These are phyloP conservation scores for Cercospora sp. DNA, from an alignment of 2,329 filamentous ascomycete species.

Conservation along the genomic window DNA sequence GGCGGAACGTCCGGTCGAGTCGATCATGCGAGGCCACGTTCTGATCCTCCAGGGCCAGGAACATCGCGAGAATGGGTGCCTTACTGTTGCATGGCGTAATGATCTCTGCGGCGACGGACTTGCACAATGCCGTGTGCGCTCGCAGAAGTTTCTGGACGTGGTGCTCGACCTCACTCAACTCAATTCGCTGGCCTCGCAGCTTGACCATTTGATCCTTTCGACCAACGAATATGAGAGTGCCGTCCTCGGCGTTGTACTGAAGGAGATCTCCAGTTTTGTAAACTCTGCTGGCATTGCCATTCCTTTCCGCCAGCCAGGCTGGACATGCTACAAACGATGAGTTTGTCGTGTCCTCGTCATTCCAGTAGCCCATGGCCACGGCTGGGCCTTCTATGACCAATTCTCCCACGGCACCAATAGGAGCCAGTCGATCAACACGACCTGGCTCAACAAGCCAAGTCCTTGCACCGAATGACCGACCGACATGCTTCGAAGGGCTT, in stretches of 20 bases:
- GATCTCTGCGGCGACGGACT: slow-evolving; percentile 10
- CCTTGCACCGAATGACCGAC: slow-evolving; percentile 2
- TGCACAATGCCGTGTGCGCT: not conserved
- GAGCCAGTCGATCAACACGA: slow-evolving; percentile 36
- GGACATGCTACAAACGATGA: not conserved
- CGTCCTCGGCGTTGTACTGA: slow-evolving; percentile 55
- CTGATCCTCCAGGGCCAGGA: not conserved
- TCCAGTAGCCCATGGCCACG: slow-evolving; percentile 16
- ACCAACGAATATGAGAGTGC: slow-evolving; percentile 50
- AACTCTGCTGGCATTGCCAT: not conserved
- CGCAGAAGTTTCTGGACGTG: slow-evolving; percentile 8
- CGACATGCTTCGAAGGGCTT: slow-evolving; percentile 11
- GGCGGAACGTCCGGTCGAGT: slow-evolving; percentile 3
- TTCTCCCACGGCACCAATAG: slow-evolving; percentile 15
- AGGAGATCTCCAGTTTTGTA: slow-evolving; percentile 58
- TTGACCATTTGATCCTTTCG: slow-evolving; percentile 76
- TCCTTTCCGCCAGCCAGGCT: slow-evolving; percentile 40
- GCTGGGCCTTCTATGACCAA: slow-evolving; percentile 14
- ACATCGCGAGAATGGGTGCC: not conserved
- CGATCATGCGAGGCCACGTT: not conserved
- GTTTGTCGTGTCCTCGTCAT: slow-evolving; percentile 15
- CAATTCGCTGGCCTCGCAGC: slow-evolving; percentile 73
- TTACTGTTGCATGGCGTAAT: not conserved
- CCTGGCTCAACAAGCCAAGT: slow-evolving; percentile 20
- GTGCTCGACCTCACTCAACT: slow-evolving; percentile 69